Base-by-base conservation (phyloP, 805 yeast genomes). In the Candida ortonii region DNA sequence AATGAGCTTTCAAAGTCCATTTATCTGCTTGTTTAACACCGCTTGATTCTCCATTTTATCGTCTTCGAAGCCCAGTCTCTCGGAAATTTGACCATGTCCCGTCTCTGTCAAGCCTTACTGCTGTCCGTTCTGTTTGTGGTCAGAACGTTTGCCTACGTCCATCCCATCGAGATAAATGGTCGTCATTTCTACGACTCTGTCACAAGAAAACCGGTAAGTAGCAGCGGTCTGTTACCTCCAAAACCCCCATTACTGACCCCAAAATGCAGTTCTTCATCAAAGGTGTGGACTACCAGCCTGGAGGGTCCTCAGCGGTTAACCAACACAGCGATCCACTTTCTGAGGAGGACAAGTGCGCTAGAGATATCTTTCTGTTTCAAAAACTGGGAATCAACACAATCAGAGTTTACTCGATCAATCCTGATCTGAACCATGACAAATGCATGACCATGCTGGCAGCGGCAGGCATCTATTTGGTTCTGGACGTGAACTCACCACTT, bases 271-370 rank as follows among this genome's bases (percentile, higher is more conserved):
- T 90, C 53, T 80, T 70, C 49, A 71, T 89, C 22, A 80, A 76
- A 58, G 97, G 97, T 13, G 84, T 90, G 1, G 97, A 90, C 58
- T 89, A 89, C 55, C 97, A 90, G 53, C 97, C 97, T 0, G 97
- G 97, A 7, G 97, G 97, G 0, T 80, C 95, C 0, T 80, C 95
- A 0, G 89, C 80, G 0, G 79, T 78, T 16, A 65, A 65, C n/a
- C 59, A 51, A 3, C 41, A 50, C 6, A 55, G 48, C 7, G 97
- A 90, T 54, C 96, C 96, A 0, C 66, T 90, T 26, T 81, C 95
- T 2, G 81, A 86, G 50, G 70, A 78, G 3, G 62, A 70, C 9
- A 52, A 60, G 13, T 90, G 97, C 64, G 82, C 89, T 4, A 73
- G 97, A 47, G 97, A 90, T 57, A 76, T 86, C 14, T 65, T 70